Conservation (phyloP, 176 grass and related monocot species). For the Oryza glaberrima region DNA sequence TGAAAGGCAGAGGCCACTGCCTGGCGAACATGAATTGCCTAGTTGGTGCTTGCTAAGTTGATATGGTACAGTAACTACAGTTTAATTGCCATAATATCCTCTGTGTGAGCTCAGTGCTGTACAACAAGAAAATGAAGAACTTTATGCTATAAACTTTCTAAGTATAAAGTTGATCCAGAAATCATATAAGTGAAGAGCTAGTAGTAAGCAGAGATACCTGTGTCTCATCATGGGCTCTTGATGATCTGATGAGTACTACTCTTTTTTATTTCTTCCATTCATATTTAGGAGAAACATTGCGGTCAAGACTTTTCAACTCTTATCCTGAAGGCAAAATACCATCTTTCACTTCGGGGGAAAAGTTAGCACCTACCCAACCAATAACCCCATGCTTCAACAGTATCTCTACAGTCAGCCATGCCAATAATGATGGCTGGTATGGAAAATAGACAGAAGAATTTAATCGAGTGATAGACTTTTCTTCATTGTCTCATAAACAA, state of each 20-base stretch:
- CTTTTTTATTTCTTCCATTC: constrained; percentile 34
- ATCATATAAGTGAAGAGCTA: neutral
- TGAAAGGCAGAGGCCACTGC: neutral
- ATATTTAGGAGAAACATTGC: constrained; percentile 27
- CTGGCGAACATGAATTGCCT: neutral
- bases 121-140: neutral
- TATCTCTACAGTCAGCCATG: constrained; percentile 52
- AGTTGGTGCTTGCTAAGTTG: neutral
- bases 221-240: constrained; percentile 40
- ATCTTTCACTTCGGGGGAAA: constrained; percentile 32
- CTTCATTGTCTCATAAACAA: constrained; percentile 92
- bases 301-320: constrained; percentile 15
- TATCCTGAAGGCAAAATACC: constrained; percentile 48
- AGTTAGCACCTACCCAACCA: constrained; percentile 44
- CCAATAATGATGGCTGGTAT: constrained; percentile 29
- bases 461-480: constrained; percentile 77
- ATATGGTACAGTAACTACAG: constrained; percentile 3
- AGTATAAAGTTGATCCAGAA: neutral
- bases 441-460: constrained; percentile 34
- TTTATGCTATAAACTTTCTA: neutral
- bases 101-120: neutral
- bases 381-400: constrained; percentile 44
- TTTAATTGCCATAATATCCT: neutral
- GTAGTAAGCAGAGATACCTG: neutral
- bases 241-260: constrained; percentile 29